These are phyloP conservation scores for Aspergillus ibericus DNA, from an alignment of 2,329 filamentous ascomycete genomes.

Conservation along the genomic window DNA sequence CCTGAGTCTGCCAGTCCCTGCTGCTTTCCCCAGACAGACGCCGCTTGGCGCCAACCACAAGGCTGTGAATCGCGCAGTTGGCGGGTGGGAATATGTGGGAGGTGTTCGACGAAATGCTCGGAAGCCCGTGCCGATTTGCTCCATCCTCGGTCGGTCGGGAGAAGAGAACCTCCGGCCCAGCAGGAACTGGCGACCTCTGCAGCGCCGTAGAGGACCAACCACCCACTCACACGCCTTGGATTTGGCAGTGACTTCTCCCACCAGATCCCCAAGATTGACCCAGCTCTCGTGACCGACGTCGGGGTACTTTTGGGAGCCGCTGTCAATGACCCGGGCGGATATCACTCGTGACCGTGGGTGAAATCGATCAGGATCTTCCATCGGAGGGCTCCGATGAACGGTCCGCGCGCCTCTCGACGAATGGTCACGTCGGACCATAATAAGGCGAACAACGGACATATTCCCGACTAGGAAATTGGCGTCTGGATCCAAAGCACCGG, in stretches of 20 bases:
- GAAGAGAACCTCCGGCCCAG: not conserved
- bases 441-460: not conserved
- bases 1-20: not conserved
- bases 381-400: slow-evolving; percentile 8
- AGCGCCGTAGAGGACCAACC: not conserved
- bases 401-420: slow-evolving; percentile 1
- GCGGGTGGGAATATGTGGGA: not conserved
- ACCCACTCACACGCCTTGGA: not conserved
- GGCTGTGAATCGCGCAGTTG: not conserved
- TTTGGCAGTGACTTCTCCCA: not conserved
- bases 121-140: slow-evolving; percentile 7
- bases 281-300: not conserved
- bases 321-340: not conserved
- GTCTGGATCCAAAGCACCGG: not conserved
- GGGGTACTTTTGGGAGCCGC: not conserved
- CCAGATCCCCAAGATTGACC: not conserved
- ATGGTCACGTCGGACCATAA: slow-evolving; percentile 11
- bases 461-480: not conserved
- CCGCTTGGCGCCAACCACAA: slow-evolving; percentile 1
- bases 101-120: slow-evolving; percentile 3
- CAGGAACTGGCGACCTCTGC: not conserved
- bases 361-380: not conserved
- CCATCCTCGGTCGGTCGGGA: slow-evolving; percentile 1
- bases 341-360: not conserved
- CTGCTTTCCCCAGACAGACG: slow-evolving; percentile 3